Evolutionary conservation across 2,329 filamentous ascomycete species (phyloP).

Genomic region (Penicillium sp.): DNA sequence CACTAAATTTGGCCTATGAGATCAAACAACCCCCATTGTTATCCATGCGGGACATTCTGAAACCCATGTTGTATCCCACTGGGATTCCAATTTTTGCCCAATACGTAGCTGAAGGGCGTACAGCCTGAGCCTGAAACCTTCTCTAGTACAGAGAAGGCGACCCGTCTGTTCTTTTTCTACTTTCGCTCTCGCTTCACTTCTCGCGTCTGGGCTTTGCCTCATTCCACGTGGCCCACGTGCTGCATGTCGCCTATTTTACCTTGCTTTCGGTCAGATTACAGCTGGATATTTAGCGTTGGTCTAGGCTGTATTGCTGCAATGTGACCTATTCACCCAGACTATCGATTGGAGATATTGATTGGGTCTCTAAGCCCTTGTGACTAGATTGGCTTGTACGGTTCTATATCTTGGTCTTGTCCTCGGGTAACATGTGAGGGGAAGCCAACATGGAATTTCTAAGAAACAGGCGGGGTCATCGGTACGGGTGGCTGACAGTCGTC

Average conservation of each 20-base stretch:
- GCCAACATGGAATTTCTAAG: background rate
- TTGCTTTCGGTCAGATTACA: constrained; percentile 11
- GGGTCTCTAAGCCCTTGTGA: background rate
- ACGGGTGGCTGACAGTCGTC: constrained; percentile 16
- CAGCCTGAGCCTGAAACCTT: constrained; percentile 11
- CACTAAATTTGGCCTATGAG: background rate
- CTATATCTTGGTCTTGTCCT: background rate
- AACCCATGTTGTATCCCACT: constrained; percentile 5
- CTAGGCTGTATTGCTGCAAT: background rate
- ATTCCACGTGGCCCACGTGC: constrained; percentile 26
- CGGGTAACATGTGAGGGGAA: background rate
- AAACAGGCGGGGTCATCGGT: background rate
- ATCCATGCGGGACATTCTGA: constrained; percentile 16
- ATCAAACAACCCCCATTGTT: background rate
- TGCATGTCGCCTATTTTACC: constrained; percentile 22
- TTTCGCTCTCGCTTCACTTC: background rate
- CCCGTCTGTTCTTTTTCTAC: background rate
- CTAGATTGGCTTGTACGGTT: background rate
- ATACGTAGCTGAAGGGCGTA: background rate
- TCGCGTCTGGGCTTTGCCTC: constrained; percentile 2
- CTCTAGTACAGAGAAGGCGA: background rate
- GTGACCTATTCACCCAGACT: background rate
- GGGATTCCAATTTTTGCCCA: background rate
- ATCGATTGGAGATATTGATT: background rate
- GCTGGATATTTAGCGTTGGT: background rate